Base-by-base conservation (phyloP, 1,284 basidiomycete species). In the Tilletia caries region DNA sequence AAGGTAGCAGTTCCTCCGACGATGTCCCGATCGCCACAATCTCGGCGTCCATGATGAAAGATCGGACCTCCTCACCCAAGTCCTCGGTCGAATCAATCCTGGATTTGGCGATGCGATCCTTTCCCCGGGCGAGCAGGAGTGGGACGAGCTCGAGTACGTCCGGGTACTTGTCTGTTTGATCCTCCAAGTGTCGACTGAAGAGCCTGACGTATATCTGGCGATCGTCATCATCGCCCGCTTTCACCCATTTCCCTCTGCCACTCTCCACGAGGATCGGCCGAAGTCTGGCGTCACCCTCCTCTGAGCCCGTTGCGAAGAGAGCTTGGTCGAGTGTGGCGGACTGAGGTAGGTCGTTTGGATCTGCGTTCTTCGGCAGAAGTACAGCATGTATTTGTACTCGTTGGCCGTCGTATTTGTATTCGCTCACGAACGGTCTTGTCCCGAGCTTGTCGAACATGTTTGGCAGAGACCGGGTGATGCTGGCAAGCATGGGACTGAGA, bases 101-200 rank as follows among this genome's bases (percentile, higher is more conserved):
- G 20, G 6, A 43, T 27, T 54, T 32, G 18, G 37, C 50, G 4
- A n/a, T 27, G 58, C 10, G 8, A 15, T 44, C 62, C 5, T 50
- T 29, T 0, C 34, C 65, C 71, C 74, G 41, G 70, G 73, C 76
- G 46, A 79, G 67, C 66, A 73, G 67, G 8, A 71, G 80, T n/a
- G 87, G 75, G 50, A 83, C 76, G 73, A 78, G 70, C 27, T 86
- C 86, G 69, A 89, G 86, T 43, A 96, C 87, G 83, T 97, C 94
- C 13, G 94, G 94, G 82, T 96, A 97, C 90, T 93, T 84, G 43
- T 70, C 88, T 2, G 92, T 94, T 92, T 94, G 94, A 78, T 94
- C 90, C 84, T 95, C 93, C 32, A 96, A 85, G 85, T 95, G 93
- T 37, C 93, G 88, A 69, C 91, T 92, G 85, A 96, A 96, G 58